These are phyloP conservation scores for Waltergamsia citrina DNA, from an alignment of 2,329 filamentous ascomycete genomes.

Conservation along the genomic window DNA sequence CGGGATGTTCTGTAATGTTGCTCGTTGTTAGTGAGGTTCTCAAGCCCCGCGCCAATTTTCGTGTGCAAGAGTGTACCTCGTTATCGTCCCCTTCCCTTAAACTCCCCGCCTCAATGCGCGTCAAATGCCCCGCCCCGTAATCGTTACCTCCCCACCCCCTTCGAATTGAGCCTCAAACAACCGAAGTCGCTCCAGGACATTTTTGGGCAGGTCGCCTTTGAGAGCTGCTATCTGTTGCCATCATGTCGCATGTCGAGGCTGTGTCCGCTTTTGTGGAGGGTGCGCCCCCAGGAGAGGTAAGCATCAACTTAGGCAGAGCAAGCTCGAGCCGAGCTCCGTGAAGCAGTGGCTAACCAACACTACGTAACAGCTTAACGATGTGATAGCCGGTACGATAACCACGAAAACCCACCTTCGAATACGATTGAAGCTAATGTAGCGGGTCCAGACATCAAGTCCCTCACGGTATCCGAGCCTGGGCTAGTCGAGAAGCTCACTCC, in stretches of 20 bases:
- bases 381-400: conserved; percentile 77
- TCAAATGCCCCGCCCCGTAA: conserved; percentile 2
- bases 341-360: conserved; percentile 8
- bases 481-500: conserved; percentile 66
- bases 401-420: not conserved
- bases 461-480: conserved; percentile 61
- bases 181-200: too few relatives aligned
- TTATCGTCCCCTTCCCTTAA: too few relatives aligned
- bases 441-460: conserved; percentile 74
- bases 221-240: not conserved
- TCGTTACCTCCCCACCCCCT: not conserved
- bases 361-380: conserved; percentile 69
- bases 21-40: not conserved
- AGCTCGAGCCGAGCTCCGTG: not conserved
- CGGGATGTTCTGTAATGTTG: too few relatives aligned
- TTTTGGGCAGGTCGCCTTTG: too few relatives aligned
- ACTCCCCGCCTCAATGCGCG: not conserved
- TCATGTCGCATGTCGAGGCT: conserved; percentile 28
- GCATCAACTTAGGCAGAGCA: conserved; percentile 12
- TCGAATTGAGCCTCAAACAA: conserved; percentile 1
- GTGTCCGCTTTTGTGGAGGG: conserved; percentile 85
- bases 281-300: conserved; percentile 92
- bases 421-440: conserved; percentile 10
- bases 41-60: too few relatives aligned
- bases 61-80: too few relatives aligned